Base-by-base conservation (phyloP, 768 basidiomycete genomes). In the Serendipita sp. region DNA sequence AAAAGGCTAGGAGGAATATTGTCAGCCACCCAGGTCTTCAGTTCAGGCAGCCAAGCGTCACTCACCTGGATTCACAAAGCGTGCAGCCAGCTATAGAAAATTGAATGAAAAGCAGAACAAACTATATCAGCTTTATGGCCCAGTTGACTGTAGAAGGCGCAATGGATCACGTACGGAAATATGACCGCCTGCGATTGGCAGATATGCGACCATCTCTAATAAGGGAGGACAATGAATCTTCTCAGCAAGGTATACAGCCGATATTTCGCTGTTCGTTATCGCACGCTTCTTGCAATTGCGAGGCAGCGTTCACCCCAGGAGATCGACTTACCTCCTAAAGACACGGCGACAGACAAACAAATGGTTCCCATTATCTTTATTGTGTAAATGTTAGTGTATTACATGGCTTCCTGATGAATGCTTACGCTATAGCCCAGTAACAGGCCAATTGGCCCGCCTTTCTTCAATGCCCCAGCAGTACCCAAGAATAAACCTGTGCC, bases 171-270 rank as follows among this genome's bases (percentile, higher is more conserved):
- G 23, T 32, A 60, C 56, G 4, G 56, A 34, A 60, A 91, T 89
- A 69, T 90, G 88, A 47, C 83, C 89, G 65, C 89, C 89, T 32
- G 87, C 79, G 60, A 91, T 78, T 0, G 89, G 89, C 3, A 91
- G 78, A 72, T 79, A 91, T 0, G 88, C 82, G 52, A 91, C 71
- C 89, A 88, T 86, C 75, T 66, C 46, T 46, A 65, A 15, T 8
- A 64, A 32, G 44, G 63, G 0, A 45, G 48, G 36, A 46, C 58
- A 18, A 38, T 66, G 2, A 77, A 72, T 68, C 23, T 23, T 23
- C 23, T 23, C 23, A 23, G 23, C 23, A 23, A 23, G 23, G 0
- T 23, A 23, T 23, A 0, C 23, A 23, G 0, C 23, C 23, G 23
- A 1, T 1, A 23, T 23, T 23, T 23, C 23, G 23, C 23, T 23